Percentiles rank a stretch among this genome's conserved stretches.
Conservation (phyloP, 108 stramenopile species). For the Chaetoceros tenuissimus region DNA sequence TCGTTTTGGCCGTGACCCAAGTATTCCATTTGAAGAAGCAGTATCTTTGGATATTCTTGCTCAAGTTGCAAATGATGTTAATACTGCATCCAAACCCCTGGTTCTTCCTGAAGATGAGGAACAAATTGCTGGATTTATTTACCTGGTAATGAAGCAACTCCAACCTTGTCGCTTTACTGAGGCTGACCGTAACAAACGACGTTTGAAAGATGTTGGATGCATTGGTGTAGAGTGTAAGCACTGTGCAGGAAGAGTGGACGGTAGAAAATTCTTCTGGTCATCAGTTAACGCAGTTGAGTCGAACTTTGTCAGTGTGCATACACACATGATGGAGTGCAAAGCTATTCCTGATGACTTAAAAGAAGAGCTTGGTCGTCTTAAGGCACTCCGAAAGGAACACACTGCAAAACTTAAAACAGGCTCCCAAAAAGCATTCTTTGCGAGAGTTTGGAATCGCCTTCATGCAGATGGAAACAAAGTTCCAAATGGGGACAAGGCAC, state of each 20-base stretch:
- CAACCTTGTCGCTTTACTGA: constrained; percentile 86
- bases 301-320: constrained; percentile 87
- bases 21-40: constrained; percentile 36
- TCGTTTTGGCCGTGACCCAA: constrained; percentile 67
- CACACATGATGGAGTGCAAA: constrained; percentile 84
- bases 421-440: constrained; percentile 85
- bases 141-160: constrained; percentile 82
- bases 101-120: constrained; percentile 79
- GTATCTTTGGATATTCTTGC: constrained; percentile 66
- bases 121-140: constrained; percentile 77
- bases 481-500: neutral
- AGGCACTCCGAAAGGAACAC: constrained; percentile 78
- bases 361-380: constrained; percentile 48
- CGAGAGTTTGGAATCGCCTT: constrained; percentile 70
- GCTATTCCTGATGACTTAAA: constrained; percentile 54
- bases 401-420: constrained; percentile 70
- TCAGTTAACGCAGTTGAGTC: constrained; percentile 86
- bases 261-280: constrained; percentile 88
- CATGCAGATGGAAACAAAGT: constrained; percentile 33
- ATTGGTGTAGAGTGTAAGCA: constrained; percentile 90
- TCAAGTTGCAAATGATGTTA: constrained; percentile 61
- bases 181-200: constrained; percentile 84
- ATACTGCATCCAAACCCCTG: constrained; percentile 40
- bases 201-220: constrained; percentile 78
- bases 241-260: constrained; percentile 80